phyloP scores from a whole-genome alignment of 2,329 filamentous ascomycete species.

The Cryphonectria parasitica region DNA sequence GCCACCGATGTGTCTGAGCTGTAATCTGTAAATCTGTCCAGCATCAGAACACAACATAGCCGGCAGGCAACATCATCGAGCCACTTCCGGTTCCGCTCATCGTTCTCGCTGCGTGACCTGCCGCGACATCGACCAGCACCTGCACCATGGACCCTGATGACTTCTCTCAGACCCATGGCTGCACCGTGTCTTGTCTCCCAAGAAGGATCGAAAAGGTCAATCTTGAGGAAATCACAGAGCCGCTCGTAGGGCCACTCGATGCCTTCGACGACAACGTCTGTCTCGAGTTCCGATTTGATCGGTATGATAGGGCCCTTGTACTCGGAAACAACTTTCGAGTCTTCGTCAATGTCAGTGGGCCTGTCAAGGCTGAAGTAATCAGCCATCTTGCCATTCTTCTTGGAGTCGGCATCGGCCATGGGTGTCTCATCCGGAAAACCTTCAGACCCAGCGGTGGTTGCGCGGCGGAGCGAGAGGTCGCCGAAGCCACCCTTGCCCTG shows the following conservation, averaged over 20 bases:
- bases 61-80: constrained; percentile 94
- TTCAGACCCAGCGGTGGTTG: constrained; percentile 64
- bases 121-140: constrained; percentile 80
- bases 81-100: constrained; percentile 80
- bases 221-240: constrained; percentile 88
- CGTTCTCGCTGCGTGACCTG: constrained; percentile 74
- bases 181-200: constrained; percentile 98
- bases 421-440: constrained; percentile 65
- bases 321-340: constrained; percentile 89
- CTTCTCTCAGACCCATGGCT: constrained; percentile 90
- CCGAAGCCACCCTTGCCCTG: constrained; percentile 88
- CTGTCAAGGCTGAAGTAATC: constrained; percentile 94
- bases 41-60: constrained; percentile 92
- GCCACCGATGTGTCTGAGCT: constrained; percentile 97
- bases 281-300: constrained; percentile 84
- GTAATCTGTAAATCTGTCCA: constrained; percentile 97
- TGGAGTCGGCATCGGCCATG: constrained; percentile 53
- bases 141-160: constrained; percentile 86
- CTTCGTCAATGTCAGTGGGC: constrained; percentile 78
- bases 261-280: constrained; percentile 76
- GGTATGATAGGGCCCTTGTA: constrained; percentile 84
- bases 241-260: constrained; percentile 93
- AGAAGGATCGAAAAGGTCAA: constrained; percentile 89
- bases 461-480: constrained; percentile 74
- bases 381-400: constrained; percentile 65